Percentiles rank a stretch among this genome's conserved stretches.
Evolutionary conservation across 1,284 basidiomycete species (phyloP).

Genomic region (Cryptococcus sp.): DNA sequence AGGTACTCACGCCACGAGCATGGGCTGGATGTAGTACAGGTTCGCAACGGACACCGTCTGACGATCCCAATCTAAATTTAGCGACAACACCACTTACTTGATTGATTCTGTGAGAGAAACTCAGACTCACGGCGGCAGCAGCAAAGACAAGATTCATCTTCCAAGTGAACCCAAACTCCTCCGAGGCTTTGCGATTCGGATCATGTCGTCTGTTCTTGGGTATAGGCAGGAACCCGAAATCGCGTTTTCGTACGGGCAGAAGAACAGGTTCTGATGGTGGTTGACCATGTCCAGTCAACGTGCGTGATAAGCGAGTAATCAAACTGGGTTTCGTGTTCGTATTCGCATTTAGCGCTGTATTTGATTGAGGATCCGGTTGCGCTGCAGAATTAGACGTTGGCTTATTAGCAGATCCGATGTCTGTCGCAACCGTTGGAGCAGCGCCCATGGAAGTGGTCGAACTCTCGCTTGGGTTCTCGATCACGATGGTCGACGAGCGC

Average conservation of each 20-base stretch:
- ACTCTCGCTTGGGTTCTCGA: too few relatives aligned
- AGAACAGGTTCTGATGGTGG: neutral
- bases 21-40: constrained; percentile 69
- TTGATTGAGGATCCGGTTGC: too few relatives aligned
- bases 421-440: too few relatives aligned
- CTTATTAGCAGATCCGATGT: too few relatives aligned
- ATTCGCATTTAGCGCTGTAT: too few relatives aligned
- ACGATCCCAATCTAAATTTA: neutral
- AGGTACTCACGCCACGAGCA: constrained; percentile 59
- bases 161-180: constrained; percentile 59
- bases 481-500: too few relatives aligned
- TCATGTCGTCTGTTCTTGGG: constrained; percentile 65
- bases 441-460: too few relatives aligned
- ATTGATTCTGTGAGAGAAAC: neutral
- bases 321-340: too few relatives aligned
- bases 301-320: too few relatives aligned
- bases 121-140: constrained; percentile 64
- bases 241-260: constrained; percentile 26
- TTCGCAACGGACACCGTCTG: constrained; percentile 56
- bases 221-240: constrained; percentile 63
- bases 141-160: constrained; percentile 67
- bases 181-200: constrained; percentile 40
- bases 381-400: too few relatives aligned
- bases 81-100: neutral
- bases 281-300: too few relatives aligned